These are phyloP conservation scores for Boletus subparvulus DNA, from an alignment of 768 basidiomycete genomes.

Conservation along the genomic window DNA sequence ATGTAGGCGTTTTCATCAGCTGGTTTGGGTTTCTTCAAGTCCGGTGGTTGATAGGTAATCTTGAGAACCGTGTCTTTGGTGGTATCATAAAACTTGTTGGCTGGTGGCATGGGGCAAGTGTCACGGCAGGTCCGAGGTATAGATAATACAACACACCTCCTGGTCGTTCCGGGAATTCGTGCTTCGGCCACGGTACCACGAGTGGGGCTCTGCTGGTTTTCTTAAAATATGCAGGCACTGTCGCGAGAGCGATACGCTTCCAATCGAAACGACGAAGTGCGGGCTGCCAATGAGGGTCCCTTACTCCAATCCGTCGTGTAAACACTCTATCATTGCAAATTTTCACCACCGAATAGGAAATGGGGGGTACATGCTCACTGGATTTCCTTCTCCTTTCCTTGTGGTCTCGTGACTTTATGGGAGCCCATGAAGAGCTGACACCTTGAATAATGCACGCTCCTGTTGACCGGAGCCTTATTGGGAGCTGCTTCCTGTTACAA, in stretches of 20 bases:
- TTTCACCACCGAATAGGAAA: not conserved
- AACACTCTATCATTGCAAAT: conserved; percentile 55
- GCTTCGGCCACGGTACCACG: conserved; percentile 70
- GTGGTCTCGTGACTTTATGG: conserved; percentile 38
- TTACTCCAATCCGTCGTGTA: conserved; percentile 66
- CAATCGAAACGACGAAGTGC: conserved; percentile 60
- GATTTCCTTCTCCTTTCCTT: conserved; percentile 37
- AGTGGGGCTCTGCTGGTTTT: conserved; percentile 36
- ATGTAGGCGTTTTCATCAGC: conserved; percentile 60
- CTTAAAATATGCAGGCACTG: conserved; percentile 53
- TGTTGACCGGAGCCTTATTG: conserved; percentile 28
- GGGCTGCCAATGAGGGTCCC: conserved; percentile 59
- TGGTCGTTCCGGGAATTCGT: conserved; percentile 39
- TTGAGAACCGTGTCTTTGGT: conserved; percentile 55
- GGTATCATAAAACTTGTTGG: conserved; percentile 61
- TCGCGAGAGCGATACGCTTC: conserved; percentile 69
- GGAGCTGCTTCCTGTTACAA: conserved; percentile 17
- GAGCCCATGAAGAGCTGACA: conserved; percentile 77
- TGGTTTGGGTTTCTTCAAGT: conserved; percentile 36
- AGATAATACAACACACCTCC: conserved; percentile 19
- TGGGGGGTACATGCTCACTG: conserved; percentile 42
- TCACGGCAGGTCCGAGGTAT: conserved; percentile 2
- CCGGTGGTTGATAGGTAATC: conserved; percentile 70
- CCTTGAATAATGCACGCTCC: conserved; percentile 67
- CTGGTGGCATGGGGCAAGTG: conserved; percentile 9